Evolutionary conservation across 495 filamentous ascomycete genomes (phyloP).

Genomic region (Aspergillus indologenus): DNA sequence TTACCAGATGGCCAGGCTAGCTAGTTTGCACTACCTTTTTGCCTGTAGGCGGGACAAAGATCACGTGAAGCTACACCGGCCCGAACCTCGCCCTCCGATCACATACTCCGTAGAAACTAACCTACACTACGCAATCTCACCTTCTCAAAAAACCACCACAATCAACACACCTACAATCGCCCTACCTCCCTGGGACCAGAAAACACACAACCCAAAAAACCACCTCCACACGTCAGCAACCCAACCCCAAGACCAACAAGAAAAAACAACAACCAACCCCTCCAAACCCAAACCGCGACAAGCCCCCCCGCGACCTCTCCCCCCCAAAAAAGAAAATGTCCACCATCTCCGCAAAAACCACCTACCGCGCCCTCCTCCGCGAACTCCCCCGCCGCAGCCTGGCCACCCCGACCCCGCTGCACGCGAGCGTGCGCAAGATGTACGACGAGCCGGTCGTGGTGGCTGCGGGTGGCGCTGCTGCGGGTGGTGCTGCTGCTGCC

Average conservation of each 20-base stretch:
- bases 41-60: not conserved
- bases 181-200: no score
- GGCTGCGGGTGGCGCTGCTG: no score
- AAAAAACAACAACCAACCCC: slow-evolving; percentile 8
- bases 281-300: slow-evolving; percentile 2
- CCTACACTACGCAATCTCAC: no score
- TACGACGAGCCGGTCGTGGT: slow-evolving; percentile 30
- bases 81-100: not conserved
- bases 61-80: not conserved
- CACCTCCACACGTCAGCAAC: no score
- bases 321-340: slow-evolving; percentile 24
- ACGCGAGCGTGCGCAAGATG: slow-evolving; percentile 55
- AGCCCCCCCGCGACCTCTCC: slow-evolving; percentile 7
- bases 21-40: not conserved
- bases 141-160: no score
- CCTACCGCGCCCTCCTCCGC: slow-evolving; percentile 88
- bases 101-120: no score
- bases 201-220: no score
- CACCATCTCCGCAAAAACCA: slow-evolving; percentile 58
- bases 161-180: no score
- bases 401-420: slow-evolving; percentile 54
- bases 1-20: not conserved
- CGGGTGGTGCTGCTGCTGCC: no score
- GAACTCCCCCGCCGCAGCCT: slow-evolving; percentile 74
- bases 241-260: not conserved